phyloP scores from a whole-genome alignment of 2,329 filamentous ascomycete genomes.

The Penicillium digitatum region DNA sequence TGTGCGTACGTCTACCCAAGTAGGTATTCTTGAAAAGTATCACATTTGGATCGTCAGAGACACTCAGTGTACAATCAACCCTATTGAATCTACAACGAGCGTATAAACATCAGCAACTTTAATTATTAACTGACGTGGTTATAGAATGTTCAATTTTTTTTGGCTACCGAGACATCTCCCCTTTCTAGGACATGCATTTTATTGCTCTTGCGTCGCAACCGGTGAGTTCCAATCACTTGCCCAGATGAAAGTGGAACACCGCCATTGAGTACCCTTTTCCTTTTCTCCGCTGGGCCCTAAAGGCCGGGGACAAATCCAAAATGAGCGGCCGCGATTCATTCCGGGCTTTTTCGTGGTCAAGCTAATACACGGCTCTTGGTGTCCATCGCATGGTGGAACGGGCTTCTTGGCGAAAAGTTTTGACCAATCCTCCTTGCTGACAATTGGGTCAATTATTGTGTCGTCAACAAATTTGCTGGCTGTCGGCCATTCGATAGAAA shows the following conservation, averaged over 20 bases:
- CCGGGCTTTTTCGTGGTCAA: conserved; percentile 85
- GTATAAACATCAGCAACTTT: background rate
- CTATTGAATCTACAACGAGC: background rate
- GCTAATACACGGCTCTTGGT: conserved; percentile 80
- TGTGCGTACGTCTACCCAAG: background rate
- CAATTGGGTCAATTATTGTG: conserved; percentile 62
- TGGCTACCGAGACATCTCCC: background rate
- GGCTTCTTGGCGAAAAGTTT: conserved; percentile 73
- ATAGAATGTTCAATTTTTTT: background rate
- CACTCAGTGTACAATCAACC: background rate
- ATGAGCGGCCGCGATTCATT: conserved; percentile 66
- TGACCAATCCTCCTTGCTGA: conserved; percentile 77
- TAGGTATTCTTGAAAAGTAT: background rate
- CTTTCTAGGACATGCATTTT: background rate
- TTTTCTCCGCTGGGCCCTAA: conserved; percentile 81
- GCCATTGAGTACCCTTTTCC: conserved; percentile 79
- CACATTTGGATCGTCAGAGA: background rate
- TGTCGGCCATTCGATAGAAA: conserved; percentile 4
- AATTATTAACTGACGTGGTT: background rate
- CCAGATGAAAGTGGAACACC: conserved; percentile 80
- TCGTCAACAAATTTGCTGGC: conserved; percentile 31
- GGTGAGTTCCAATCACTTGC: conserved; percentile 57
- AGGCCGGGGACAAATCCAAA: conserved; percentile 70
- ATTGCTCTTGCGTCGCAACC: background rate
- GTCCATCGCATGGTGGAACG: conserved; percentile 73